Evolutionary conservation across 306 rosid genomes (phyloP).

Genomic region (Malus domestica): DNA sequence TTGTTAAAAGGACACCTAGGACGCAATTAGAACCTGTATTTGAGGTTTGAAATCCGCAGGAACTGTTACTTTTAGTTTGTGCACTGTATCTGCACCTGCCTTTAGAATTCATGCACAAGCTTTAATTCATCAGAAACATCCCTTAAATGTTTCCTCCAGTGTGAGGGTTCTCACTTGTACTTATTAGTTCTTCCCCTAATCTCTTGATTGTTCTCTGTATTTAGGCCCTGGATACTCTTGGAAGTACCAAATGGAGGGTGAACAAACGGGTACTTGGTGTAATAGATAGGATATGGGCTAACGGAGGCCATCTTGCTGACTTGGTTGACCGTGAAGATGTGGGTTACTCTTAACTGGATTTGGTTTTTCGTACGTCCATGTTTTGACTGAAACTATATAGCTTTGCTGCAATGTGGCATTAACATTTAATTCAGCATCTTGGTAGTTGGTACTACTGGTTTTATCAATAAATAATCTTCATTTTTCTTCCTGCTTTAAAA

Average conservation of each 20-base stretch:
- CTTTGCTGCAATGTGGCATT: background rate
- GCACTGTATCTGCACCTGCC: background rate
- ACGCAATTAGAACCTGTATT: constrained; percentile 59
- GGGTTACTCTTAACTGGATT: constrained; percentile 19
- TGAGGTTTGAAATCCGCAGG: constrained; percentile 45
- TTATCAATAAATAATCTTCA: background rate
- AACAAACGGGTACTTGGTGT: constrained; percentile 71
- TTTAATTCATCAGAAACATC: background rate
- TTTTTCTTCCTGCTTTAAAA: background rate
- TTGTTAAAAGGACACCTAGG: constrained; percentile 62
- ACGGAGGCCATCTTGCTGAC: constrained; percentile 78
- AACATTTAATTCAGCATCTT: background rate
- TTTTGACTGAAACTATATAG: background rate
- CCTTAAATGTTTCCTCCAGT: background rate
- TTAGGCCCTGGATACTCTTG: constrained; percentile 88
- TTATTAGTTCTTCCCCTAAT: constrained; percentile 20
- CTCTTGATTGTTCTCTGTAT: constrained; percentile 10
- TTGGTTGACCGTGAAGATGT: constrained; percentile 78
- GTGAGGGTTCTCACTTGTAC: background rate
- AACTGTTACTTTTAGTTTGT: constrained; percentile 13
- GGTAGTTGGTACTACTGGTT: background rate
- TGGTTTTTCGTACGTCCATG: background rate
- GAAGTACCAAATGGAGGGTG: constrained; percentile 83
- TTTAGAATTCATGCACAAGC: background rate
- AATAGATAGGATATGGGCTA: constrained; percentile 86